phyloP scores from a whole-genome alignment of 305 asterid genomes.

The Ruellia speciosa region DNA sequence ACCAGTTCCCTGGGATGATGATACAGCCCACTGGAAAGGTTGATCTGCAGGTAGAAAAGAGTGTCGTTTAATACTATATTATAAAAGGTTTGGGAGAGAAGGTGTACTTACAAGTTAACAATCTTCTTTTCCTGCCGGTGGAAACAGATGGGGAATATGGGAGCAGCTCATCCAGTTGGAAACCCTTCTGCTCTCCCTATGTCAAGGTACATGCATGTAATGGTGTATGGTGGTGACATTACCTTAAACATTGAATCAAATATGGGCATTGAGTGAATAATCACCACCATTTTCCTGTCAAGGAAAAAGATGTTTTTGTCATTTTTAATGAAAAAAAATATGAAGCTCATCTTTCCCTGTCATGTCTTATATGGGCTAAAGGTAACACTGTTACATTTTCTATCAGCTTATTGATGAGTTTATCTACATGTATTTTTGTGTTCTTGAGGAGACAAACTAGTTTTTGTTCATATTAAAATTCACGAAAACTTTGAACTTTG shows the following conservation, averaged over 20 bases:
- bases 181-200: slow-evolving; percentile 44
- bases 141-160: slow-evolving; percentile 60
- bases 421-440: no score
- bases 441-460: no score
- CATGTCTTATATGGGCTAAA: slow-evolving; percentile 3
- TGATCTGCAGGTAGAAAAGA: slow-evolving; percentile 36
- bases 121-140: slow-evolving; percentile 20
- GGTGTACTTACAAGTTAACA: slow-evolving; percentile 14
- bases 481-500: no score
- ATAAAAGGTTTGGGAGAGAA: slow-evolving; percentile 12
- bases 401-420: neutral
- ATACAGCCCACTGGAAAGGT: slow-evolving; percentile 52
- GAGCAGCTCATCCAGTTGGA: slow-evolving; percentile 44
- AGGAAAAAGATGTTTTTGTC: neutral
- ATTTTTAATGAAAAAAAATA: neutral
- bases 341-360: neutral
- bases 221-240: slow-evolving; percentile 11
- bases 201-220: slow-evolving; percentile 43
- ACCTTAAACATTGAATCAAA: slow-evolving; percentile 1
- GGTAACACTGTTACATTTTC: slow-evolving; percentile 1
- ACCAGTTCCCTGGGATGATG: slow-evolving; percentile 62
- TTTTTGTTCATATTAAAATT: no score
- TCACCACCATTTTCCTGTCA: no score
- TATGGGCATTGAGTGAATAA: neutral
- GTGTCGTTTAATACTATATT: slow-evolving; percentile 18